These are phyloP conservation scores for Picochlorum sp. DNA, from an alignment of 139 green algal genomes.

Conservation along the genomic window DNA sequence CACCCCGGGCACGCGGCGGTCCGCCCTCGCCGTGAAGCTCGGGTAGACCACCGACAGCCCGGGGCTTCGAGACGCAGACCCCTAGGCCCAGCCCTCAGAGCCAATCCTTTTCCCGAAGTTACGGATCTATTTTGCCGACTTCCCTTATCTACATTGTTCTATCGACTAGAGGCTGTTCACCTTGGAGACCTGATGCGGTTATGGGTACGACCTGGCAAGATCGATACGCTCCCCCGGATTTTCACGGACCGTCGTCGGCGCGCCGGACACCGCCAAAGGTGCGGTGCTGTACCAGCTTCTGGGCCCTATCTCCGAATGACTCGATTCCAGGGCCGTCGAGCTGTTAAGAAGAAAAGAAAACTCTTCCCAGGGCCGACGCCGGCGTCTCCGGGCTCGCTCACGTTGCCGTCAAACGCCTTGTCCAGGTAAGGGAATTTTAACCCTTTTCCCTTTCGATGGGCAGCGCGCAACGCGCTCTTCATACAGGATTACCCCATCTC, in stretches of 20 bases:
- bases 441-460: slow-evolving; percentile 85
- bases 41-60: slow-evolving; percentile 59
- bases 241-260: slow-evolving; percentile 82
- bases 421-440: slow-evolving; percentile 92
- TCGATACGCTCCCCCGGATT: slow-evolving; percentile 70
- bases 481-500: slow-evolving; percentile 82
- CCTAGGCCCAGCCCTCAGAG: slow-evolving; percentile 82
- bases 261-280: slow-evolving; percentile 75
- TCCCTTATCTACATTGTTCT: slow-evolving; percentile 94
- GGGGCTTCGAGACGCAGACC: slow-evolving; percentile 52
- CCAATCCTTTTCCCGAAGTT: slow-evolving; percentile 95
- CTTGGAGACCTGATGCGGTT: slow-evolving; percentile 96
- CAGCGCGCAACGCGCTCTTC: slow-evolving; percentile 63
- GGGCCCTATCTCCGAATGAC: slow-evolving; percentile 81
- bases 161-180: slow-evolving; percentile 93
- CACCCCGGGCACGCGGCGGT: slow-evolving; percentile 46
- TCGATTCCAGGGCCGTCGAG: slow-evolving; percentile 75
- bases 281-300: slow-evolving; percentile 76
- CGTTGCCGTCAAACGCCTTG: slow-evolving; percentile 74
- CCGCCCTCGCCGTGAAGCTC: slow-evolving; percentile 49
- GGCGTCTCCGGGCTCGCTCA: slow-evolving; percentile 71
- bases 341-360: slow-evolving; percentile 95
- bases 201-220: slow-evolving; percentile 82
- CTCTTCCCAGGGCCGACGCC: slow-evolving; percentile 76
- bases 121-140: slow-evolving; percentile 94